A percentile compares a stretch with the other conserved stretches of the same genome.
Evolutionary conservation across 2,329 filamentous ascomycete genomes (phyloP).

Genomic region (Metarhizium robertsii): DNA sequence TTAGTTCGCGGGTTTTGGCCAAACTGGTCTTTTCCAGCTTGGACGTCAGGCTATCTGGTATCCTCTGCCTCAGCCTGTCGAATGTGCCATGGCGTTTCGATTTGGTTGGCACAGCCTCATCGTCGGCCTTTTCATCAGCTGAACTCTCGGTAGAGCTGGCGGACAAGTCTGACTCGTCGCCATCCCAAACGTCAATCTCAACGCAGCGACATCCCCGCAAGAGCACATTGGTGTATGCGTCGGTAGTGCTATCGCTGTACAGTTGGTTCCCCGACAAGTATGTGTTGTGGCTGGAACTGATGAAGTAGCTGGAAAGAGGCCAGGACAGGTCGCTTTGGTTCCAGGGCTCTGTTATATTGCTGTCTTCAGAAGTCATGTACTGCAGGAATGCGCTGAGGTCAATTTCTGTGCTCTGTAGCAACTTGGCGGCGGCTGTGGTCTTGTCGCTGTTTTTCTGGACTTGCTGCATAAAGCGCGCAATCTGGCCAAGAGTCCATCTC

Average conservation of each 20-base stretch:
- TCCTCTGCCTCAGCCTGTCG: slow-evolving; percentile 53
- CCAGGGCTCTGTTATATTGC: slow-evolving; percentile 31
- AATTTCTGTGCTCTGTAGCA: slow-evolving; percentile 25
- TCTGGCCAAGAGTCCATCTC: slow-evolving; percentile 36
- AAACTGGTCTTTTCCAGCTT: slow-evolving; percentile 40
- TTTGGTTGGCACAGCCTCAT: slow-evolving; percentile 33
- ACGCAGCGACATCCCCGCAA: slow-evolving; percentile 82
- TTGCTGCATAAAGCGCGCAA: slow-evolving; percentile 34
- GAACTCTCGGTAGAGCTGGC: slow-evolving; percentile 47
- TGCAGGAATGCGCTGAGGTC: slow-evolving; percentile 39
- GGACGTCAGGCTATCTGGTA: slow-evolving; percentile 32
- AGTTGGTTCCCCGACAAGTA: slow-evolving; percentile 87
- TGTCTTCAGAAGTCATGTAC: slow-evolving; percentile 46
- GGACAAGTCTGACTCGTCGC: slow-evolving; percentile 58
- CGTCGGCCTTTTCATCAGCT: slow-evolving; percentile 38
- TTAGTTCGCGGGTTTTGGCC: slow-evolving; percentile 30
- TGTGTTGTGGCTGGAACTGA: slow-evolving; percentile 92
- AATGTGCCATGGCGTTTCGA: slow-evolving; percentile 49
- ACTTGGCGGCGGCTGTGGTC: slow-evolving; percentile 15
- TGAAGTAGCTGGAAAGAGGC: slow-evolving; percentile 83
- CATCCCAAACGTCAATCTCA: slow-evolving; percentile 94
- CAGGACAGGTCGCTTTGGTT: slow-evolving; percentile 50
- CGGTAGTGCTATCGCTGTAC: slow-evolving; percentile 75
- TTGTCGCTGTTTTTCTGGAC: slow-evolving; percentile 33
- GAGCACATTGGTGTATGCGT: slow-evolving; percentile 77